Evolutionary conservation across 495 filamentous ascomycete genomes (phyloP).

Genomic region (Aspergillus sclerotiicarbonarius): DNA sequence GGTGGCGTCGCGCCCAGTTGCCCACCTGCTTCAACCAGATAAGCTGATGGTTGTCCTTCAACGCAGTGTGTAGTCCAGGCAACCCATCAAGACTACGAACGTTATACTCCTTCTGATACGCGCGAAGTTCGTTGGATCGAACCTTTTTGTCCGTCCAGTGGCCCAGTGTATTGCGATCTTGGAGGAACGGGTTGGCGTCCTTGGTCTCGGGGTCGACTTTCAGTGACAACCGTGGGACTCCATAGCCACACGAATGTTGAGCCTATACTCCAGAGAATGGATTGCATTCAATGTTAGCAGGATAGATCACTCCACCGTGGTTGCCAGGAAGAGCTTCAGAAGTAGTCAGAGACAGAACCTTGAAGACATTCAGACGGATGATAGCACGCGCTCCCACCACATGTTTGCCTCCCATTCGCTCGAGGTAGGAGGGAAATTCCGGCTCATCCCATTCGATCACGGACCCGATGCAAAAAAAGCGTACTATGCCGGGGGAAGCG

Average conservation of each 20-base stretch:
- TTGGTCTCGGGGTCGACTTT: conserved; percentile 22
- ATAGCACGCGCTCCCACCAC: conserved; percentile 57
- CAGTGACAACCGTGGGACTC: conserved; percentile 44
- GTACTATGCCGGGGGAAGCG: conserved; percentile 59
- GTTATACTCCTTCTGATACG: conserved; percentile 51
- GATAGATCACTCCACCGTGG: not conserved
- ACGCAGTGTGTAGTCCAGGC: conserved; percentile 46
- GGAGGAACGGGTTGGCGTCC: conserved; percentile 22
- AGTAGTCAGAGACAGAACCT: conserved; percentile 43
- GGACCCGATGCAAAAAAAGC: conserved; percentile 66
- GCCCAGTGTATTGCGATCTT: conserved; percentile 46
- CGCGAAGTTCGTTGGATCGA: conserved; percentile 35
- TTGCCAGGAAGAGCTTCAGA: not conserved
- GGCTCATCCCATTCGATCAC: conserved; percentile 58
- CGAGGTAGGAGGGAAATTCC: conserved; percentile 18
- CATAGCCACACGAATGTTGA: conserved; percentile 58
- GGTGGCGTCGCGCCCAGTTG: conserved; percentile 18
- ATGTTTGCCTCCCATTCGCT: conserved; percentile 27
- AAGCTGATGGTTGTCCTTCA: conserved; percentile 14
- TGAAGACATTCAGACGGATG: conserved; percentile 63
- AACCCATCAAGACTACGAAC: conserved; percentile 51
- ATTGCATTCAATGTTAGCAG: not conserved
- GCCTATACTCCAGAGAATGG: conserved; percentile 30
- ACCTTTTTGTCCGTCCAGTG: conserved; percentile 42
- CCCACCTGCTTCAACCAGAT: conserved; percentile 14